A percentile compares a stretch with the other conserved stretches of the same genome.
Conservation (phyloP, 2,329 filamentous ascomycete species). For the Pseudopyricularia javanii region DNA sequence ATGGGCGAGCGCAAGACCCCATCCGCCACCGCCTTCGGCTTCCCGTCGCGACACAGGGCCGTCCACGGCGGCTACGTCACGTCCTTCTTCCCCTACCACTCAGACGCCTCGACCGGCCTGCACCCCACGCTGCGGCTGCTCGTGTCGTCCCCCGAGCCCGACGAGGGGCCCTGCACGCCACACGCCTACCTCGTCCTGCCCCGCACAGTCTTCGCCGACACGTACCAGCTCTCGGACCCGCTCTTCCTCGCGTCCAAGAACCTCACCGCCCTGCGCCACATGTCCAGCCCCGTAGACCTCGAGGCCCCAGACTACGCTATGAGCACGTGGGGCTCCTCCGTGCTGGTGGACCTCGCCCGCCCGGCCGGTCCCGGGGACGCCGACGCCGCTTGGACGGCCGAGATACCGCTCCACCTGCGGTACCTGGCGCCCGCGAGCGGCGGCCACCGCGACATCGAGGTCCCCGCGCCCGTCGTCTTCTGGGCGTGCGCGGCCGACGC, state of each 20-base stretch:
- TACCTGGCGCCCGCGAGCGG: slow-evolving; percentile 56
- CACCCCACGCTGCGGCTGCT: slow-evolving; percentile 68
- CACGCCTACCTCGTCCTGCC: slow-evolving; percentile 78
- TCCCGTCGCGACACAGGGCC: slow-evolving; percentile 65
- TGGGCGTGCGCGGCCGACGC: slow-evolving; percentile 67
- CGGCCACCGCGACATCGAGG: slow-evolving; percentile 39
- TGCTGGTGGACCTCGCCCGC: slow-evolving; percentile 61
- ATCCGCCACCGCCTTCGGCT: slow-evolving; percentile 69
- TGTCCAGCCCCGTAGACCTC: slow-evolving; percentile 70
- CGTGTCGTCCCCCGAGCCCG: slow-evolving; percentile 32
- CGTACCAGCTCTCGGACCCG: slow-evolving; percentile 67
- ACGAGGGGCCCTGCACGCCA: slow-evolving; percentile 50
- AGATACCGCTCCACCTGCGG: slow-evolving; percentile 74
- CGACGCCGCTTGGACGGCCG: slow-evolving; percentile 45
- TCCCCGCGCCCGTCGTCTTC: slow-evolving; percentile 77
- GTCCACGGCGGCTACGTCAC: slow-evolving; percentile 16
- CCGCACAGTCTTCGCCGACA: slow-evolving; percentile 70
- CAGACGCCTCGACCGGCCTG: slow-evolving; percentile 42
- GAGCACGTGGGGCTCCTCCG: slow-evolving; percentile 63
- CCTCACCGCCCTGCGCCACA: slow-evolving; percentile 52
- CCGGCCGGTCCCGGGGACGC: slow-evolving; percentile 21
- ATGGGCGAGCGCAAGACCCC: slow-evolving; percentile 63
- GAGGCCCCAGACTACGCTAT: slow-evolving; percentile 81
- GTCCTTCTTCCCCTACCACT: background rate
- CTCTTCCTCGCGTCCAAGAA: slow-evolving; percentile 76